Evolutionary conservation across 495 filamentous ascomycete genomes (phyloP).

Genomic region (Penicillium chermesinum): DNA sequence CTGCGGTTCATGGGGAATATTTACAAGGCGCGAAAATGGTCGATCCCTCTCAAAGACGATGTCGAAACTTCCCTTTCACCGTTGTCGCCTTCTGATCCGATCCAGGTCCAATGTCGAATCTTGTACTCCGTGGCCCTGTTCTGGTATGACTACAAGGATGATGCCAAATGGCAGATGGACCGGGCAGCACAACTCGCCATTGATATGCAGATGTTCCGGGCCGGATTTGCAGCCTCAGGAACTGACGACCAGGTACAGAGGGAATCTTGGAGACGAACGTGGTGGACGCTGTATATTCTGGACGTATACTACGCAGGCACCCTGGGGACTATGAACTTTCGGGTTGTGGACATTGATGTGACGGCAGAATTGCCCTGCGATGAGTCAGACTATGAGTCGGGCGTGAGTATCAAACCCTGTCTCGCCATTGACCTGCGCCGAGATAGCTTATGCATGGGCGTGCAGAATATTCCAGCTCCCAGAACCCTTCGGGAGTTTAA

Average conservation of each 20-base stretch:
- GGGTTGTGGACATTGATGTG: slow-evolving; percentile 48
- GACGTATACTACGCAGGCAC: slow-evolving; percentile 31
- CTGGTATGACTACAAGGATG: slow-evolving; percentile 26
- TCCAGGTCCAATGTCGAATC: slow-evolving; percentile 25
- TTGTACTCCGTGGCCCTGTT: slow-evolving; percentile 31
- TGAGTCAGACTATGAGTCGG: slow-evolving; percentile 61
- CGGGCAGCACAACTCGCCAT: slow-evolving; percentile 34
- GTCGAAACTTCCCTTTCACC: slow-evolving; percentile 44
- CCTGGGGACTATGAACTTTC: slow-evolving; percentile 35
- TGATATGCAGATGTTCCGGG: too few species aligned
- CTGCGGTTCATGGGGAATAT: slow-evolving; percentile 26
- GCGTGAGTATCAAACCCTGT: slow-evolving; percentile 42
- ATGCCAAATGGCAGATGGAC: slow-evolving; percentile 21
- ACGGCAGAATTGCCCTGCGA: slow-evolving; percentile 72
- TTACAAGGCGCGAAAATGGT: slow-evolving; percentile 16
- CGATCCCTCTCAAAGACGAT: slow-evolving; percentile 14
- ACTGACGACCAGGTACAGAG: slow-evolving; percentile 17
- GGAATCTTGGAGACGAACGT: slow-evolving; percentile 35
- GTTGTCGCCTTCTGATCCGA: slow-evolving; percentile 46
- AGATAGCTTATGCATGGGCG: too few species aligned
- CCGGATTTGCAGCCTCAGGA: slow-evolving; percentile 18
- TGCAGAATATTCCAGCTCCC: slow-evolving; percentile 56
- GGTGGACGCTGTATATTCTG: slow-evolving; percentile 32
- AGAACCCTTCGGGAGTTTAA: slow-evolving; percentile 67
- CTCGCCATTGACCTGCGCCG: too few species aligned